A percentile compares a stretch with the other conserved stretches of the same genome.
These are phyloP conservation scores for Chimonanthus salicifolius DNA, from an alignment of 164 flowering plant genomes.

Conservation along the genomic window DNA sequence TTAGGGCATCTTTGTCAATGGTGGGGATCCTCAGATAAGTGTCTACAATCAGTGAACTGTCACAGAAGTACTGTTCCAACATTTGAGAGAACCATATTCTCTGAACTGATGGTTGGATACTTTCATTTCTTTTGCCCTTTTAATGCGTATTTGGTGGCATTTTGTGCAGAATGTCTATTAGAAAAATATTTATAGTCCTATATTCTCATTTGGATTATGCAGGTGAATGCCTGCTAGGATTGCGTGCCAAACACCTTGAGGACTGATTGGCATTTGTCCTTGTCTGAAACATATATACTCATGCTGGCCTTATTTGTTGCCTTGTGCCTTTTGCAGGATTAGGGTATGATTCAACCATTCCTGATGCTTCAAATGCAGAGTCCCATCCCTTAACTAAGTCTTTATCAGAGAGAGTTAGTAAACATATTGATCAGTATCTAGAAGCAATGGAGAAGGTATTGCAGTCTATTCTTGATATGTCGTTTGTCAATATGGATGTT, in stretches of 20 bases:
- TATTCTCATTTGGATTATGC: background rate
- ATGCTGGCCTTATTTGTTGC: background rate
- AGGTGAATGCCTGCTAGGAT: background rate
- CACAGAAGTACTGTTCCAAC: background rate
- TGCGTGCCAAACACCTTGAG: background rate
- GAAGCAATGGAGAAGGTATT: conserved; percentile 94
- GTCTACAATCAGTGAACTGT: background rate
- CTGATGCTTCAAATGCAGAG: conserved; percentile 61
- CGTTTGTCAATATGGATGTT: background rate
- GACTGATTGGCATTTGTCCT: background rate
- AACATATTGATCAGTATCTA: conserved; percentile 54
- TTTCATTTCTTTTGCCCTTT: background rate
- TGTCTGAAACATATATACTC: background rate
- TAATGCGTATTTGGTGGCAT: background rate
- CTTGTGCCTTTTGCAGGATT: conserved; percentile 7
- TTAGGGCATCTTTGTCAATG: background rate
- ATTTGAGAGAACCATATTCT: background rate
- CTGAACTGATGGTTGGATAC: background rate
- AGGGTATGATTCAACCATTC: conserved; percentile 65
- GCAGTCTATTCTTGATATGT: background rate
- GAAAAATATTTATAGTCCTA: background rate
- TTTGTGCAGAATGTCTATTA: background rate
- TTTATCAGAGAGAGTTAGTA: conserved; percentile 56
- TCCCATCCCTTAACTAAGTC: conserved; percentile 49
- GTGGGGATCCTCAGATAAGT: background rate